Base-by-base conservation (phyloP, 129 eudicot species). In the Lactuca sativa region DNA sequence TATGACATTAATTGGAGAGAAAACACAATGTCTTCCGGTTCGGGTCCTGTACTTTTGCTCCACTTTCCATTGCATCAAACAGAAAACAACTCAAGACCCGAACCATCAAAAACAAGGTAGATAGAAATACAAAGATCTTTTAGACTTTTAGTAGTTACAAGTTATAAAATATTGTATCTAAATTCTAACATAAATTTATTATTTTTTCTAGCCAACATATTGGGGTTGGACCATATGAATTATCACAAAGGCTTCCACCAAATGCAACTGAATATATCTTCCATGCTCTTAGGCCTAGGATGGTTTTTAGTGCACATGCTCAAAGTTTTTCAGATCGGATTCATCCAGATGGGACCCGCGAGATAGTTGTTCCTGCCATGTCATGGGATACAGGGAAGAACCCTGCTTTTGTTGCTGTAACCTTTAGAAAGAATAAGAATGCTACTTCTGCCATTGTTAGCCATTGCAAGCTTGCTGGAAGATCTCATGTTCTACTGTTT, bases 201-300 rank as follows among this genome's bases (percentile, higher is more conserved):
- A 34, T 76, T 37, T 52, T 63, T 47, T 78, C 9, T 66, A 81
- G 84, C 77, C 72, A 54, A 67, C 53, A 37, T 31, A 66, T 56
- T 44, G 80, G 69, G 9, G 51, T 58, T 16, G 90, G 86, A 59
- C 83, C 86, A 12, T 85, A 85, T 41, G 68, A 64, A 44, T 54
- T 82, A 64, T 58, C 73, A 31, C 84, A 78, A 58, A 78, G 77
- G 15, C 77, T 85, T 75, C 86, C 90, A 62, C 77, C 76, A 36
- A 85, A 85, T 65, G 86, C 90, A 56, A 81, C 84, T 10, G 90
- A 85, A 40, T 85, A 85, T 55, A 78, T 85, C 65, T 85, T 85
- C 36, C 90, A 81, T 74, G 84, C 79, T 54, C 84, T 85, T 68
- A 82, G 63, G 71, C 84, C 86, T 10, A 85, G 86, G 82, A 82